phyloP scores from a whole-genome alignment of 306 rosid species.

The Quercus variabilis region DNA sequence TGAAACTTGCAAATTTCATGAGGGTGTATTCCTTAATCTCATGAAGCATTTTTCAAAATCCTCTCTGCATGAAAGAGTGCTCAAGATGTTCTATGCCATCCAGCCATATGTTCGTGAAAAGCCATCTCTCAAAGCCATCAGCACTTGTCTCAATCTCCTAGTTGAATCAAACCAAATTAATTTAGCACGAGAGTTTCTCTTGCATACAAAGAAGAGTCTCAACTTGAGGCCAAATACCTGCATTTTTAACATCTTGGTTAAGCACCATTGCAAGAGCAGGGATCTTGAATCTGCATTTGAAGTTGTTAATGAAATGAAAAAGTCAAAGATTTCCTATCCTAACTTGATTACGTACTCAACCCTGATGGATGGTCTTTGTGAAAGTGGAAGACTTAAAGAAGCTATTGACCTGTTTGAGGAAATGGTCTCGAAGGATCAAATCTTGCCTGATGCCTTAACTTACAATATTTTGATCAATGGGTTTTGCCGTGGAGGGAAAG shows the following conservation, averaged over 20 bases:
- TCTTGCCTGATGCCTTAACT: conserved; percentile 67
- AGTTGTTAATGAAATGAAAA: conserved; percentile 72
- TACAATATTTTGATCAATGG: conserved; percentile 78
- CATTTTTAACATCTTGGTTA: conserved; percentile 75
- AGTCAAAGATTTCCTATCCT: conserved; percentile 53
- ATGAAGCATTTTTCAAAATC: conserved; percentile 75
- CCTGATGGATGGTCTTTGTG: conserved; percentile 71
- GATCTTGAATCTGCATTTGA: conserved; percentile 76
- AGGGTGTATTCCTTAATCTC: conserved; percentile 69
- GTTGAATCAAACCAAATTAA: conserved; percentile 60
- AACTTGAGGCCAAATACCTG: conserved; percentile 64
- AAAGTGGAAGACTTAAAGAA: conserved; percentile 63
- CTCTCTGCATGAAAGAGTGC: conserved; percentile 59
- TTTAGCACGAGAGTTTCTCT: conserved; percentile 62
- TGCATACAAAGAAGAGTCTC: conserved; percentile 51
- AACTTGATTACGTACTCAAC: conserved; percentile 80
- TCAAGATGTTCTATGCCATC: conserved; percentile 57
- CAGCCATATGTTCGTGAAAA: conserved; percentile 63
- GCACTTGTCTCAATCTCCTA: conserved; percentile 79
- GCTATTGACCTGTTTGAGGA: conserved; percentile 81
- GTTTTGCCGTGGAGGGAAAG: conserved; percentile 60
- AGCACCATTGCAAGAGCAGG: conserved; percentile 78
- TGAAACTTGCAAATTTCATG: conserved; percentile 83
- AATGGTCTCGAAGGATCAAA: conserved; percentile 61
- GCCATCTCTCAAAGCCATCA: conserved; percentile 72